A percentile compares a stretch with the other conserved stretches of the same genome.
These are phyloP conservation scores for Acanthamoeba divionensis DNA, from an alignment of 208 protist species.

Conservation along the genomic window DNA sequence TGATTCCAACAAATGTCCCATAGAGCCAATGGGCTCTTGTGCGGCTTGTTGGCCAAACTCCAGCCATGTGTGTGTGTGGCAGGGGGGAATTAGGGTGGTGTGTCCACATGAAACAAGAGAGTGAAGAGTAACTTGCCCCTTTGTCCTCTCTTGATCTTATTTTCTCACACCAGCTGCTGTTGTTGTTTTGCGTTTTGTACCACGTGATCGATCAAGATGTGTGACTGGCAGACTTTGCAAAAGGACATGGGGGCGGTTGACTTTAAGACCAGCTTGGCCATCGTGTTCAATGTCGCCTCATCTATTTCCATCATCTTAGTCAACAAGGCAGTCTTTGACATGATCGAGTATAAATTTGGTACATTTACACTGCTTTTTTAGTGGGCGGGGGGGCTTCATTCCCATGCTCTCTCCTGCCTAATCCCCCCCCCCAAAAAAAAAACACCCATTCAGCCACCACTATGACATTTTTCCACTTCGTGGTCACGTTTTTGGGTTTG, in stretches of 20 bases:
- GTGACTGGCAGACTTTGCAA: not conserved
- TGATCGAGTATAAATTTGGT: slow-evolving; percentile 47
- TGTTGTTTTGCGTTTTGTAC: too few species aligned
- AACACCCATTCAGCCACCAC: slow-evolving; percentile 32
- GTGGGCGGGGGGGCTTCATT: not conserved
- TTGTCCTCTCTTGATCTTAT: too few species aligned
- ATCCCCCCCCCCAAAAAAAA: not conserved
- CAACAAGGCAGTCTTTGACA: slow-evolving; percentile 64
- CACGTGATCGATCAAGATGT: too few species aligned
- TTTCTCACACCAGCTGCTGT: too few species aligned
- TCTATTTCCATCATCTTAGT: slow-evolving; percentile 61
- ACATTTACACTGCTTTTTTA: not conserved
- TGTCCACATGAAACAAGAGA: too few species aligned
- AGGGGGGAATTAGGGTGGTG: too few species aligned
- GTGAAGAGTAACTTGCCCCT: too few species aligned
- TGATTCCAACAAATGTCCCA: not conserved
- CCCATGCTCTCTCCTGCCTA: not conserved
- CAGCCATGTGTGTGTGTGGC: too few species aligned
- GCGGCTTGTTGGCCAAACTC: too few species aligned
- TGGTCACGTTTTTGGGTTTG: slow-evolving; percentile 58
- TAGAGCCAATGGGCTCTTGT: too few species aligned
- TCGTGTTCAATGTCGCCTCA: slow-evolving; percentile 57
- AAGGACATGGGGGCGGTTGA: slow-evolving; percentile 29
- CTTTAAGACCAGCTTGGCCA: not conserved
- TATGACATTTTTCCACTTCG: slow-evolving; percentile 67